Base-by-base conservation (phyloP, 2,329 filamentous ascomycete species). In the Colletotrichum spinosum region DNA sequence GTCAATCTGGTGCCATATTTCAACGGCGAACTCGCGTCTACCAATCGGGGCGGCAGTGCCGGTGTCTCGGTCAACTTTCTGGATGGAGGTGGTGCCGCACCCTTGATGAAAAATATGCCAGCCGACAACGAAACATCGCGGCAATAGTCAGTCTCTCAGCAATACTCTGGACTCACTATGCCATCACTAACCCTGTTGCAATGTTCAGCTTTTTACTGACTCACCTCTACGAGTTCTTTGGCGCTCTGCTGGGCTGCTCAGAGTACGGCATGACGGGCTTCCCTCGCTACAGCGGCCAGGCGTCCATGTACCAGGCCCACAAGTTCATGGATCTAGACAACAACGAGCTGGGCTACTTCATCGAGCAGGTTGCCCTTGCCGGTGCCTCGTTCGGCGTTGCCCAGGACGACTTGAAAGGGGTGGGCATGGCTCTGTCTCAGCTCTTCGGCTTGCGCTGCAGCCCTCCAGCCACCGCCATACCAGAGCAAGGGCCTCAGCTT, bases 221-320 rank as follows among this genome's bases (percentile, higher is more conserved):
- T 49, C 87, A 89, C 71, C 77, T 90, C 42, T 89, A 90, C 77
- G 75, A 85, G 69, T 89, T 84, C 80, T 90, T 90, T 72, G 87
- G 85, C 55, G 78, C 78, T 33, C 80, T 90, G 25, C 81, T 89
- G 45, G 84, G 83, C 69, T 89, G 86, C 78, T 80, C 82, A 56
- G 67, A 76, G 71, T 81, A 84, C 73, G 82, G 83, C 58, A 80
- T 78, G 75, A 61, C 77, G 11, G 84, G 79, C 25, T 87, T 84
- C 72, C 79, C 81, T 35, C 74, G 77, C 37, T 89, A 88, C 74
- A 67, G 58, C 10, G 84, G 81, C 53, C 68, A 76, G 9, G 70
- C 76, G 0, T 83, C 78, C 68, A 82, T 83, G 81, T 86, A 84
- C 75, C 70, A 82, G 50, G 82, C 85, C 0, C 86, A 88, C 78